phyloP scores from a whole-genome alignment of 306 rosid genomes.

The Mimosa pudica region DNA sequence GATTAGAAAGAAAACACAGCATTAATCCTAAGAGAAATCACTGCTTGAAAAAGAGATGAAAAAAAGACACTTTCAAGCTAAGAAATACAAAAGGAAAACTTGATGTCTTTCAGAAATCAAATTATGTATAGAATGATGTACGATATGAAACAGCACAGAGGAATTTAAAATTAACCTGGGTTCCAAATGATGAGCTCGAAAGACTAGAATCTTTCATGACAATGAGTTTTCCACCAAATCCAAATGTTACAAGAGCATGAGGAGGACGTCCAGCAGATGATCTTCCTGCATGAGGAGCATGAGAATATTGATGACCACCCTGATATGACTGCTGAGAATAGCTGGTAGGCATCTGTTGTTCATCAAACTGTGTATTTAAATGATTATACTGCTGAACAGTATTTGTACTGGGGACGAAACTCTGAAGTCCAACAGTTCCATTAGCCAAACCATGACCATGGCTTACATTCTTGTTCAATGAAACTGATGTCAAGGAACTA shows the following conservation, averaged over 20 bases:
- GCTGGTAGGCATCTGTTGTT: conserved; percentile 50
- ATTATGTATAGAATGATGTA: conserved; percentile 21
- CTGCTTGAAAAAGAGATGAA: conserved; percentile 1
- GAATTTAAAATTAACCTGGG: conserved; percentile 61
- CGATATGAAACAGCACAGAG: conserved; percentile 24
- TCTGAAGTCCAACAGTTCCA: conserved; percentile 47
- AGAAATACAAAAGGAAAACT: not conserved
- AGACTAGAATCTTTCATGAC: conserved; percentile 64
- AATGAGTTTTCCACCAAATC: conserved; percentile 90
- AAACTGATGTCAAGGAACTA: conserved; percentile 51
- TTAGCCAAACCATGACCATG: conserved; percentile 50
- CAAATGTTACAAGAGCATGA: conserved; percentile 79
- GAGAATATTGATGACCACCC: conserved; percentile 54
- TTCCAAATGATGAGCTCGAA: conserved; percentile 52
- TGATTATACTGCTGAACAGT: conserved; percentile 56
- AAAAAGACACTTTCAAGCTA: not conserved
- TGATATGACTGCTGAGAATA: conserved; percentile 58
- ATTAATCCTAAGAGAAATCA: conserved; percentile 36
- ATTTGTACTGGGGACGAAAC: conserved; percentile 49
- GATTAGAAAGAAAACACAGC: conserved; percentile 33
- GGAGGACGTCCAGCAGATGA: conserved; percentile 86
- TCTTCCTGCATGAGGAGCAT: conserved; percentile 58
- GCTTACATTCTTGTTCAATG: conserved; percentile 55
- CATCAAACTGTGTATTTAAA: conserved; percentile 45
- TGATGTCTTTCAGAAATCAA: conserved; percentile 19